Percentiles rank a stretch among this genome's conserved stretches.
phyloP scores from a whole-genome alignment of 192 early-diverging fungal genomes.

The Coemansia sp. region DNA sequence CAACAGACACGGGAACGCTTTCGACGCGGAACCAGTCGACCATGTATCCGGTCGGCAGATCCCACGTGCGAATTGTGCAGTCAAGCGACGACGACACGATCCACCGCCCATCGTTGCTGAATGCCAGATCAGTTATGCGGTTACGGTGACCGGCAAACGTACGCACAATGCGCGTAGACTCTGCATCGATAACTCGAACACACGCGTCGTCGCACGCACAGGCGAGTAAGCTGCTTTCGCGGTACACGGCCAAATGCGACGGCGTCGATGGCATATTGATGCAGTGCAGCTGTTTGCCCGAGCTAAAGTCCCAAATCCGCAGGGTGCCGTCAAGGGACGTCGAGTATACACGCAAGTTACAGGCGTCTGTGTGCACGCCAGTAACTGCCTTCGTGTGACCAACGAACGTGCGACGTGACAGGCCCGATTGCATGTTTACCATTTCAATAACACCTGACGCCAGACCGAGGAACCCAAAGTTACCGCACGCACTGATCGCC shows the following conservation, averaged over 20 bases:
- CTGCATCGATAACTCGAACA: slow-evolving; percentile 86
- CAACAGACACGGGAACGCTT: slow-evolving; percentile 76
- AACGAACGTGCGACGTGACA: slow-evolving; percentile 68
- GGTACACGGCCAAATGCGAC: slow-evolving; percentile 61
- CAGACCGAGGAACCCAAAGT: slow-evolving; percentile 88
- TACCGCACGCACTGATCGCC: slow-evolving; percentile 84
- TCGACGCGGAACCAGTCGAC: slow-evolving; percentile 81
- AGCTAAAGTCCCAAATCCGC: slow-evolving; percentile 83
- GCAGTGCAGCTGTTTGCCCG: slow-evolving; percentile 60
- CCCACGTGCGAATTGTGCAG: slow-evolving; percentile 91
- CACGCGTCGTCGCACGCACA: slow-evolving; percentile 83
- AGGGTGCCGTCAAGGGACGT: slow-evolving; percentile 75
- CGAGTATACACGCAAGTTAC: slow-evolving; percentile 74
- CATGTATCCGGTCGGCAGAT: slow-evolving; percentile 87
- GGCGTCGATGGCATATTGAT: slow-evolving; percentile 69
- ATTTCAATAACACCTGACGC: slow-evolving; percentile 76
- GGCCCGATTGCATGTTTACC: slow-evolving; percentile 95
- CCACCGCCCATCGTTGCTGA: slow-evolving; percentile 92
- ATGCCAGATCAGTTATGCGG: slow-evolving; percentile 85
- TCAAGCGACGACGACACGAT: slow-evolving; percentile 82
- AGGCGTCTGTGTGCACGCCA: slow-evolving; percentile 72
- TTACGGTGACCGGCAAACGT: slow-evolving; percentile 85
- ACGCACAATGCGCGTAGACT: slow-evolving; percentile 79
- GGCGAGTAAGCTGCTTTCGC: slow-evolving; percentile 77
- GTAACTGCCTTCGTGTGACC: slow-evolving; percentile 80